Evolutionary conservation across 2,329 filamentous ascomycete species (phyloP).

Genomic region (Xylariales sp.): DNA sequence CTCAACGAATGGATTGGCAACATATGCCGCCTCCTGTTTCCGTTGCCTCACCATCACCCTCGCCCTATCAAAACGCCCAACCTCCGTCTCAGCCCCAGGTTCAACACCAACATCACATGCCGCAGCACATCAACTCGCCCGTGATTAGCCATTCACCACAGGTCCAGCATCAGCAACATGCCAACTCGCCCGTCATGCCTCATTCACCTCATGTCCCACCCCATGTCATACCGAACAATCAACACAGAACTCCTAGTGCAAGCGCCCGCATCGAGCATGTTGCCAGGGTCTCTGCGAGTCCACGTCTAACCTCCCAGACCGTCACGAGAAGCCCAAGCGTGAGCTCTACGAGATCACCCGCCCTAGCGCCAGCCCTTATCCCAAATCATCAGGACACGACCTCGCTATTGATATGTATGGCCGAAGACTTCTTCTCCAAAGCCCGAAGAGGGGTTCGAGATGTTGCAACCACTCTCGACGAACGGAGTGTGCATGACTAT

Average conservation of each 20-base stretch:
- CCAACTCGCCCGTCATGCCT: constrained; percentile 43
- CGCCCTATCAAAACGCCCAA: constrained; percentile 27
- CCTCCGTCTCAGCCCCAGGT: constrained; percentile 40
- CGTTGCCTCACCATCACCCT: constrained; percentile 28
- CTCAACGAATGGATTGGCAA: constrained; percentile 37
- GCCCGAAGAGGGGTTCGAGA: constrained; percentile 67
- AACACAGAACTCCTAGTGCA: constrained; percentile 40
- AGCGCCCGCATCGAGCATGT: constrained; percentile 45
- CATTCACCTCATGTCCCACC: constrained; percentile 46
- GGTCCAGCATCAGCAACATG: constrained; percentile 39
- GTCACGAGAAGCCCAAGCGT: constrained; percentile 50
- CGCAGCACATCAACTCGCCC: constrained; percentile 44
- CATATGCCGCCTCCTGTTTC: constrained; percentile 32
- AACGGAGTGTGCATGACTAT: constrained; percentile 70
- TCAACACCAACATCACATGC: constrained; percentile 40
- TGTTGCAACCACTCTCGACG: constrained; percentile 62
- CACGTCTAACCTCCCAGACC: constrained; percentile 46
- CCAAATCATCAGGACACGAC: constrained; percentile 62
- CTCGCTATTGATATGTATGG: constrained; percentile 74
- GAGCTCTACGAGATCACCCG: constrained; percentile 50
- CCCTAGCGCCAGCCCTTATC: constrained; percentile 53
- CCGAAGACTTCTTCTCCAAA: constrained; percentile 79
- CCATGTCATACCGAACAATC: constrained; percentile 41
- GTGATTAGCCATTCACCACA: constrained; percentile 45
- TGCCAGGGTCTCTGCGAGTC: constrained; percentile 49